Evolutionary conservation across 352 stramenopile species (phyloP).

Genomic region (Peronospora destructor): DNA sequence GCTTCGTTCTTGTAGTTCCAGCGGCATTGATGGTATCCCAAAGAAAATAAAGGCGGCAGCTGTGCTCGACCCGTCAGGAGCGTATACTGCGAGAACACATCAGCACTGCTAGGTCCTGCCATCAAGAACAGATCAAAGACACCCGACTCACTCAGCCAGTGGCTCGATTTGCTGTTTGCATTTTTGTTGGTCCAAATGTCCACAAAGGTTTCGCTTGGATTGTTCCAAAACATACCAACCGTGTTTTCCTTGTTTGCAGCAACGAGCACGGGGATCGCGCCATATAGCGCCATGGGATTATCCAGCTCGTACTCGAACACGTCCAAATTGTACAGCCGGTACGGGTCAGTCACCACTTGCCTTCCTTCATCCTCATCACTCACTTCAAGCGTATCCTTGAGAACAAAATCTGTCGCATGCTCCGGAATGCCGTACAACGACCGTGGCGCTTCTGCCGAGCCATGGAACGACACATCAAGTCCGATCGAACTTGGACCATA

Average conservation of each 20-base stretch:
- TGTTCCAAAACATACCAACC: conserved; percentile 97
- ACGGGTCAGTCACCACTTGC: conserved; percentile 87
- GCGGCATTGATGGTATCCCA: conserved; percentile 98
- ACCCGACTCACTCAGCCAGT: conserved; percentile 94
- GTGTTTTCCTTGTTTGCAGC: conserved; percentile 65
- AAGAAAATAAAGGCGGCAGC: conserved; percentile 93
- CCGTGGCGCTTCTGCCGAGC: conserved; percentile 40
- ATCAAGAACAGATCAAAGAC: conserved; percentile 97
- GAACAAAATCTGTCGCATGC: conserved; percentile 90
- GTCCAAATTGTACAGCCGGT: conserved; percentile 98
- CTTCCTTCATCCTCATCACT: conserved; percentile 14
- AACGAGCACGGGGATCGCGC: conserved; percentile 70
- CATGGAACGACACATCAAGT: conserved; percentile 92
- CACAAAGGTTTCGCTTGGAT: conserved; percentile 98
- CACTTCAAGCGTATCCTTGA: conserved; percentile 90
- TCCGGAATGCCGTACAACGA: conserved; percentile 96
- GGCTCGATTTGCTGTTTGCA: conserved; percentile 50
- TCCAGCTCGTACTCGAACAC: conserved; percentile 99
- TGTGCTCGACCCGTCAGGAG: conserved; percentile 87
- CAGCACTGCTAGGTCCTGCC: conserved; percentile 72
- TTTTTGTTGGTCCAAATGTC: conserved; percentile 85
- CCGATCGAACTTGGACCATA: conserved; percentile 91
- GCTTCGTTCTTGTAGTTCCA: conserved; percentile 99
- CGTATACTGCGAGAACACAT: conserved; percentile 90
- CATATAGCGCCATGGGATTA: conserved; percentile 98